Evolutionary conservation across 202 grass and related monocot species (phyloP), one percentile per base, ranked within the genome.

Genomic region (Panicum virgatum): DNA sequence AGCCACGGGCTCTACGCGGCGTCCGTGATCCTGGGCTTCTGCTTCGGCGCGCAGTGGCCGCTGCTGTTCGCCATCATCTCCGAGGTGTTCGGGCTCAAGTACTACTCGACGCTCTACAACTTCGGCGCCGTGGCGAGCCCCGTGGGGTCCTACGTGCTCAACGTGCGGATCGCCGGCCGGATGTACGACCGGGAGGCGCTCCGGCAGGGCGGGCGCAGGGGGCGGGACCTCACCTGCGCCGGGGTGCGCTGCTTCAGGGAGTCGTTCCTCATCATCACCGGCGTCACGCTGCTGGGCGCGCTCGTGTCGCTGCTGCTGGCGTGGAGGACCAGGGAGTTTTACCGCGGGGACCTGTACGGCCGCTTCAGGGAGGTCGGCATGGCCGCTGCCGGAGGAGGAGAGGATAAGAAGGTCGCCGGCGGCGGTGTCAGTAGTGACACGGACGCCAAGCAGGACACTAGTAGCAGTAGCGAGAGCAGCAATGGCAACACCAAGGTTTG

Each of bases 41-140:
- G 88, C 91, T 98, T 98, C 90, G 96, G 96, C 19, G 96, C 96
- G 53, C 96, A 98, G 80, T 94, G 92, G 90, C 96, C 96, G 65
- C 84, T 98, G 38, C 85, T 95, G 7, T 98, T 85, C 85, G 92
- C 96, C 72, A 98, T 98, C 67, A 98, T 98, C 65, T 98, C 96
- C 16, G 96, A 98, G 88, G 62, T 98, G 36, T 98, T 98, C 56
- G 96, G 96, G 5, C 96, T 98, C 79, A 98, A 89, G 73, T 92
- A 90, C 87, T 93, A 85, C 91, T 84, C 87, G 5, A 93, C 91
- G 46, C 80, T 93, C 42, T 93, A 89, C 80, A 93, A 90, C 84
- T 81, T 93, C 54, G 84, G 81, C 60, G 72, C 76, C 12, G 72
- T 87, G 7, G 87, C 87, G 27, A 93, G 91, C 77, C 87, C 91